Conservation (phyloP, 257 asterid species). For the Penstemon eatonii region DNA sequence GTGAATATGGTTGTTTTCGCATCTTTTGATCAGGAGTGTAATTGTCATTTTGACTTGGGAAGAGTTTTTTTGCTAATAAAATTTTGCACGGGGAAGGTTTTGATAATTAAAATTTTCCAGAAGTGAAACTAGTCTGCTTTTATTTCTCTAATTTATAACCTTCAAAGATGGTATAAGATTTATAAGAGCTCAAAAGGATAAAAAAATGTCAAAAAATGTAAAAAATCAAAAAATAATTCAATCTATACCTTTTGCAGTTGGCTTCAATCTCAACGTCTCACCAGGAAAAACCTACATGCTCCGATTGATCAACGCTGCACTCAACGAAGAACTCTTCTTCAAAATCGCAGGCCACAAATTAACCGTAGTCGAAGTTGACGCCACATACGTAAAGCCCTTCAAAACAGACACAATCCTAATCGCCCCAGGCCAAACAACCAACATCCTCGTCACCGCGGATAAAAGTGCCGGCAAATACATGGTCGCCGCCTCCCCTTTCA, state of each 20-base stretch:
- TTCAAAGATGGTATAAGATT: no score
- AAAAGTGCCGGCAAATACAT: constrained; percentile 27
- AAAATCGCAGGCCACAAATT: constrained; percentile 59
- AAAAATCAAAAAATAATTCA: no score
- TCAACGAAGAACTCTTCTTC: constrained; percentile 68
- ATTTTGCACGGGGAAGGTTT: no score
- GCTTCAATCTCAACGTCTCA: constrained; percentile 42
- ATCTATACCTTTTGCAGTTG: constrained; percentile 23
- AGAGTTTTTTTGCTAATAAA: no score
- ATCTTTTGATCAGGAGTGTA: no score
- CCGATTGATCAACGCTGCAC: constrained; percentile 72
- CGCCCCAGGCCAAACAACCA: constrained; percentile 73
- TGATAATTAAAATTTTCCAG: no score
- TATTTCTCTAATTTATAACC: no score
- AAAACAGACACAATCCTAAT: constrained; percentile 47
- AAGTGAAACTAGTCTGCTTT: no score
- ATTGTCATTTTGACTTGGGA: no score
- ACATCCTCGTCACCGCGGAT: constrained; percentile 39
- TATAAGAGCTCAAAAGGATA: no score
- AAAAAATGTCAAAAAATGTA: no score
- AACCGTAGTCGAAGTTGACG: constrained; percentile 67
- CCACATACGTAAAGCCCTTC: constrained; percentile 63
- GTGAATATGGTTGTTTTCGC: no score
- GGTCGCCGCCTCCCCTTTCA: constrained; percentile 57
- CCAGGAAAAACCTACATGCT: constrained; percentile 59